Evolutionary conservation across 2,329 filamentous ascomycete species (phyloP), one percentile per base, ranked within the genome.

Genomic region (Phialemonium atrogriseum): DNA sequence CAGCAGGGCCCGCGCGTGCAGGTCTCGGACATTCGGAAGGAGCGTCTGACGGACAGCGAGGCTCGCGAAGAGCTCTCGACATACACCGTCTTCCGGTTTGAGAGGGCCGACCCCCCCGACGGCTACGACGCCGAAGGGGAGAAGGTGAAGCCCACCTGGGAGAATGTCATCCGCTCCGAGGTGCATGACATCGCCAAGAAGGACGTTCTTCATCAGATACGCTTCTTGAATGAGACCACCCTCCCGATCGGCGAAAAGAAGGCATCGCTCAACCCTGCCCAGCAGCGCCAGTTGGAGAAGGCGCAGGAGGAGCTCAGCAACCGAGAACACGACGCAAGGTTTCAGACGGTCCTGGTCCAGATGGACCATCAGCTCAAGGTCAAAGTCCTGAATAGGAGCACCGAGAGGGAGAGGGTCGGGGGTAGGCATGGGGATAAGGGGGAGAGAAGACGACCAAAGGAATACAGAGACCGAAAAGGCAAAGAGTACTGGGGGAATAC

Each of bases 281-380:
- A 68, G 14, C 59, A 61, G 35, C 46, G 48, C 3, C 67, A 70
- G 33, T 42, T 72, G 7, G 60, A 68, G 32, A 38, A 30, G 9
- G 55, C 57, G 0, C 51, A 58, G 21, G 44, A 54, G 6, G 41
- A 51, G 1, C 48, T 70, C 8, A 45, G 51, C 11, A 21, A 32
- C 2, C 22, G 23, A 5, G 62, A 69, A 11, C 32, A 24, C 3
- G 62, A 69, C 22, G 33, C 25, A 3, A 54, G 56, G 5, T 70
- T 52, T 35, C 43, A 54, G 16, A 62, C 60, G 37, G 49, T 51
- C 11, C 46, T 72, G 5, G 59, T 50, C 10, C 68, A 71, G 43
- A 46, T 71, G 6, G 59, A 68, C 22, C 56, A 56, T 16, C 51
- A 58, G 33, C 42, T 56, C 4, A 54, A 46, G 32, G 42, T 45